These are phyloP conservation scores for Mycocentrospora acerina DNA, from an alignment of 2,329 filamentous ascomycete species.

Conservation along the genomic window DNA sequence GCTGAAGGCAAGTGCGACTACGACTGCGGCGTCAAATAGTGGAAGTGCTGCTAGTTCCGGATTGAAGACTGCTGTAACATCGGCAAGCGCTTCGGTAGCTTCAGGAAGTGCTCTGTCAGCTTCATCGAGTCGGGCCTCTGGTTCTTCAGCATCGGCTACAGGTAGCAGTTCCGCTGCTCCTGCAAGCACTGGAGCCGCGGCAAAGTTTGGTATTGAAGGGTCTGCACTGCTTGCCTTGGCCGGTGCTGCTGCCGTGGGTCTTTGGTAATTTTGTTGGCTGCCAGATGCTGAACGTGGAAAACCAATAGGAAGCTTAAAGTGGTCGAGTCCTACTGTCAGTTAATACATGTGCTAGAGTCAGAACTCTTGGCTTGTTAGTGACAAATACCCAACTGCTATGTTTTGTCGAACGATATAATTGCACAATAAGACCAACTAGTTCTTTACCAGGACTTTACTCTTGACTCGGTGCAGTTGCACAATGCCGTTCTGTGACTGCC, in stretches of 20 bases:
- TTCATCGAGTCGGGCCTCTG: constrained; percentile 6
- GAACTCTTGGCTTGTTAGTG: no score
- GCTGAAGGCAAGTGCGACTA: constrained; percentile 18
- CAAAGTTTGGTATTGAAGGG: constrained; percentile 18
- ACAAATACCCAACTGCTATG: no score
- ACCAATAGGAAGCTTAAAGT: no score
- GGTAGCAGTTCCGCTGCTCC: constrained; percentile 7
- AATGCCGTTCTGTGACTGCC: no score
- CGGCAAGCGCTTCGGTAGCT: constrained; percentile 2
- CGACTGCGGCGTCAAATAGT: constrained; percentile 5
- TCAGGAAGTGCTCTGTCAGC: constrained; percentile 9
- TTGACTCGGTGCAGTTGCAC: no score
- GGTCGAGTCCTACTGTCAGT: no score
- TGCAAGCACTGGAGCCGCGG: constrained; percentile 25
- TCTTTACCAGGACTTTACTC: no score
- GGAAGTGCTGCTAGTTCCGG: constrained; percentile 6
- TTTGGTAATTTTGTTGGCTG: no score
- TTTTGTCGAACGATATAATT: no score
- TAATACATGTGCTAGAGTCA: no score
- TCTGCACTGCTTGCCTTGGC: constrained; percentile 21
- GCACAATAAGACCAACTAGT: no score
- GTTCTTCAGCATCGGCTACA: constrained; percentile 4
- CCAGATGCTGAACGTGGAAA: no score
- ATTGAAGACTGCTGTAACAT: constrained; percentile 7
- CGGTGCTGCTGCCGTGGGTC: constrained; percentile 22